A percentile compares a stretch with the other conserved stretches of the same genome.
Conservation (phyloP, 2,329 filamentous ascomycete genomes). For the Cladosporium sp. region DNA sequence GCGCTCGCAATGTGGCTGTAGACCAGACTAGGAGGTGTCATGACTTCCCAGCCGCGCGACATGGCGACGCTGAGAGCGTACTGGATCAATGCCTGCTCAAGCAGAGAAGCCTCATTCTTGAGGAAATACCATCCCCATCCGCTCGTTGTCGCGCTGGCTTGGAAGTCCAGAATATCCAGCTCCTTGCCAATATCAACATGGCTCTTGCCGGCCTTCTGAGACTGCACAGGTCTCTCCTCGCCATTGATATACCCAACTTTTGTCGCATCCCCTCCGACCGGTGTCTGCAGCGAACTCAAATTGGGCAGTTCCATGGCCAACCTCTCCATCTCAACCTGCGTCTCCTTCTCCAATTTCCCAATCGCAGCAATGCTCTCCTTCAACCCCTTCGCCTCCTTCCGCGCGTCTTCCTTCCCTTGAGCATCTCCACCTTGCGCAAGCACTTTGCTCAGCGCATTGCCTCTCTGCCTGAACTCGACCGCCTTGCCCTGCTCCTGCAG, state of each 20-base stretch:
- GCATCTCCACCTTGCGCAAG: slow-evolving; percentile 36
- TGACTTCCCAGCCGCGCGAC: slow-evolving; percentile 70
- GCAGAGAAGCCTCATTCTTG: slow-evolving; percentile 80
- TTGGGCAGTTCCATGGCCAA: slow-evolving; percentile 82
- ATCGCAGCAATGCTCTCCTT: slow-evolving; percentile 61
- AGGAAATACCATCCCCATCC: slow-evolving; percentile 99
- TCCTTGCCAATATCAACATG: slow-evolving; percentile 75
- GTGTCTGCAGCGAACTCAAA: slow-evolving; percentile 72
- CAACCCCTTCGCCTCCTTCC: slow-evolving; percentile 60
- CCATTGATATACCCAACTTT: slow-evolving; percentile 78
- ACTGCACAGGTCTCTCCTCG: slow-evolving; percentile 31
- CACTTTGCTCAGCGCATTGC: slow-evolving; percentile 59
- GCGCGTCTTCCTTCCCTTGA: slow-evolving; percentile 37
- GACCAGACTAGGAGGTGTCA: slow-evolving; percentile 83
- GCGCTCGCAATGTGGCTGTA: slow-evolving; percentile 87
- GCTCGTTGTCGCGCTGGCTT: slow-evolving; percentile 71
- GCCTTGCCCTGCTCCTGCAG: slow-evolving; percentile 53
- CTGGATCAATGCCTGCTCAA: slow-evolving; percentile 91
- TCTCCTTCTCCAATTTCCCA: slow-evolving; percentile 57
- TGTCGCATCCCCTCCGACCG: slow-evolving; percentile 60
- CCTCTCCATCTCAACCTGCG: slow-evolving; percentile 63
- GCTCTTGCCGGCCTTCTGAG: slow-evolving; percentile 17
- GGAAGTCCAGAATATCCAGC: slow-evolving; percentile 88
- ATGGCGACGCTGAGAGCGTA: slow-evolving; percentile 75
- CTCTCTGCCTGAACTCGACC: slow-evolving; percentile 59